Evolutionary conservation across 345 rosid genomes (phyloP), one percentile per base, ranked within the genome.

Genomic region (Rhizophora mangle): DNA sequence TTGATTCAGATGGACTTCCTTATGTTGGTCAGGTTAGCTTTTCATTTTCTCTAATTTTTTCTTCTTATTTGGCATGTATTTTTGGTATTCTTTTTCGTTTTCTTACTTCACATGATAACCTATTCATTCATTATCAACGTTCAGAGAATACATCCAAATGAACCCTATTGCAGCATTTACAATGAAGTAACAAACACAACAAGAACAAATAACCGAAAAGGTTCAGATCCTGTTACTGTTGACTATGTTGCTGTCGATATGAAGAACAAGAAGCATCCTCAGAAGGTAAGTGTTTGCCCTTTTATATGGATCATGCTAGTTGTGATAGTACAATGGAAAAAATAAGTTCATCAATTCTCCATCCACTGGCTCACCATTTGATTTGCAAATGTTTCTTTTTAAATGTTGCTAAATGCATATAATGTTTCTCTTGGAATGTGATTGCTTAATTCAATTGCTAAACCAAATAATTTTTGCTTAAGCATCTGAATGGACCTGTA

Each of bases 1-100:
- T 94, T 71, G 98, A 91, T 83, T 79, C 87, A 11, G 99, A 90
- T 80, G 99, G 99, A 60, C 93, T 92, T 82, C 97, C 97, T 34
- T 85, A 84, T 81, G 87, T 92, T 79, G 96, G 97, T 71, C 96
- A 95, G 96, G 99, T 89, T 65, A 62, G 83, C 37, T 29, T 67
- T 64, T 68, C 27, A 15, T 49, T 60, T 53, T 57, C 30, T 62
- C 47, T 26, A 34, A 7, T 31, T 15, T 51, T 62, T 54, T 26
- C 18, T 71, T 65, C 21, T 26, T 30, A 46, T 47, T 55, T 19
- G 24, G 2, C 47, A 26, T 20, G 47, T 18, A 54, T 32, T 22
- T 60, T 67, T 53, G 20, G 60, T 8, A 31, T 21, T 60, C 46
- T 47, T 5, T 10, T 18, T 59, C n/a, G 26, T 19, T 13, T 54